These are phyloP conservation scores for Aureobasidium uvarum DNA, from an alignment of 2,329 filamentous ascomycete genomes.

Conservation along the genomic window DNA sequence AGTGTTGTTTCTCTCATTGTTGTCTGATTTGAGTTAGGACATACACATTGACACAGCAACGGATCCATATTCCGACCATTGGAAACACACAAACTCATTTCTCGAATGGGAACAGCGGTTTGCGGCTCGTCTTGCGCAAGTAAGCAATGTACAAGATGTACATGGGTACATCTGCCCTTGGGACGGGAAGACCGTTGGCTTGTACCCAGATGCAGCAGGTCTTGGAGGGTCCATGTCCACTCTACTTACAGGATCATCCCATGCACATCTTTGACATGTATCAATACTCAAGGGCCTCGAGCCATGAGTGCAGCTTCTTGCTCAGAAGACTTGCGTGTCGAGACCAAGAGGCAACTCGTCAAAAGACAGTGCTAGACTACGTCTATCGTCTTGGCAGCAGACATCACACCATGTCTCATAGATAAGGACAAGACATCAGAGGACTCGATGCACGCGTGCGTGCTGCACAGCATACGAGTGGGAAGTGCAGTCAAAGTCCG, in stretches of 20 bases:
- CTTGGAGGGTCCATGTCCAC: not conserved
- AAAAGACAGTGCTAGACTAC: not conserved
- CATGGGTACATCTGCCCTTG: constrained; percentile 1
- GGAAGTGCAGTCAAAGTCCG: not conserved
- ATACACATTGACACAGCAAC: constrained; percentile 18
- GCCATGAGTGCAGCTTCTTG: constrained; percentile 2
- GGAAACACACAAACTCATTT: constrained; percentile 11
- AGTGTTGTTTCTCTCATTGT: not conserved
- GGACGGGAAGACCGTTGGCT: not conserved
- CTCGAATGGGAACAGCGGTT: constrained; percentile 10
- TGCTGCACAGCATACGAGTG: constrained; percentile 3
- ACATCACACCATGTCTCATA: constrained; percentile 18
- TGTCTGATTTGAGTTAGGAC: constrained; percentile 1
- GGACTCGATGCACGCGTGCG: not conserved
- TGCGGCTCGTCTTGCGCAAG: constrained; percentile 10
- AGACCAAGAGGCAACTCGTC: not conserved
- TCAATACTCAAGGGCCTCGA: not conserved
- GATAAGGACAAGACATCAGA: constrained; percentile 1
- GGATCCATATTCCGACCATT: not conserved
- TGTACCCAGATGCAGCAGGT: not conserved
- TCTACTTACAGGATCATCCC: not conserved
- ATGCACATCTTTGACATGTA: constrained; percentile 22
- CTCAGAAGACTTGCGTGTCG: not conserved
- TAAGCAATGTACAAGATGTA: not conserved
- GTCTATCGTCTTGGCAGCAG: not conserved